Base-by-base conservation (phyloP, 1,284 basidiomycete genomes). In the Ceratobasidium sp. region DNA sequence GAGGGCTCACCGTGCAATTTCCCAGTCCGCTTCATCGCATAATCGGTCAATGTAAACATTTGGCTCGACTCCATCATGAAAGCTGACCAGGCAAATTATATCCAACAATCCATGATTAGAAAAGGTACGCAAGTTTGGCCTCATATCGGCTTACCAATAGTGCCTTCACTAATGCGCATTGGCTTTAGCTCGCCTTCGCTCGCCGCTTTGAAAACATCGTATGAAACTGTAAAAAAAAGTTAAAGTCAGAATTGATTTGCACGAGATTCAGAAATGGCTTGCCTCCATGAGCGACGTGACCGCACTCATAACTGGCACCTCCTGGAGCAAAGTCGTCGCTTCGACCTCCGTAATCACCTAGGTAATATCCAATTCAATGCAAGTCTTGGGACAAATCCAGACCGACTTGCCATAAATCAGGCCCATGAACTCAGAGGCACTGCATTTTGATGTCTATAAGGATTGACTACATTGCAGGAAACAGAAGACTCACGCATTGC, bases 11-110 rank as follows among this genome's bases (percentile, higher is more conserved):
- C 81, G 71, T 87, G 85, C 15, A 86, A 78, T 64, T 83, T 85
- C 15, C 84, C 85, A 27, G 83, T 82, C 35, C 82, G 78, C 60
- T 86, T 83, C 80, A 86, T 85, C 2, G 86, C 86, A 72, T 80
- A 88, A 71, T 88, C 87, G 3, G 86, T 86, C 43, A 88, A 79
- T 0, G 84, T 86, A 71, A 87, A 82, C 77, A 84, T 83, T 81
- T 86, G 83, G 73, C 83, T 84, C 1, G 85, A 83, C 75, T 88
- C 87, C 71, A 88, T 86, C 86, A 88, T 87, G 77, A 87, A 85
- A 12, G 82, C 87, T 86, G 42, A 53, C 22, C 40, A 25, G 38
- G 22, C 29, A 31, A 38, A n/a, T 64, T 43, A 62, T 43, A 25
- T 13, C 20, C 52, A 15, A 35, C 40, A n/a, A 32, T 29, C 10